phyloP scores from a whole-genome alignment of 441 rosid species.

The Eruca vesicaria region DNA sequence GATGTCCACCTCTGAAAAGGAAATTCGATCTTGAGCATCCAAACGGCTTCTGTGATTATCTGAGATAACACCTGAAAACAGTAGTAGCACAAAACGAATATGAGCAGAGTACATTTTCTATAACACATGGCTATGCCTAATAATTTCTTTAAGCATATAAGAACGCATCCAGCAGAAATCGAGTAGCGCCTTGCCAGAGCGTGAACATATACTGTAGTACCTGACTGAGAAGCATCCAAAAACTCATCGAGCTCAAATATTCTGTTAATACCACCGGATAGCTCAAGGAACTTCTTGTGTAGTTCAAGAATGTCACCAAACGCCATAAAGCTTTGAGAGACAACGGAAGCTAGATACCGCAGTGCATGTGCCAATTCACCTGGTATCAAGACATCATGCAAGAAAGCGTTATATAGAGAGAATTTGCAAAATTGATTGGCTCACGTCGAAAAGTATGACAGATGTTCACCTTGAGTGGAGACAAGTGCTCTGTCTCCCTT shows the following conservation, averaged over 20 bases:
- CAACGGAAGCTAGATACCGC: slow-evolving; percentile 98
- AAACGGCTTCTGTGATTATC: slow-evolving; percentile 39
- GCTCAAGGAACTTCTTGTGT: slow-evolving; percentile 90
- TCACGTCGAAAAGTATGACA: background rate
- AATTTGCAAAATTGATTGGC: slow-evolving; percentile 2
- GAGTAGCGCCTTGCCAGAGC: too few relatives aligned
- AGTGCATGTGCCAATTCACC: slow-evolving; percentile 99
- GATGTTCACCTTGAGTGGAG: slow-evolving; percentile 79
- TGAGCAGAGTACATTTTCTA: background rate
- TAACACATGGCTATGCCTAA: background rate
- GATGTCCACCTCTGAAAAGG: slow-evolving; percentile 85
- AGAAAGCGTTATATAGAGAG: slow-evolving; percentile 3
- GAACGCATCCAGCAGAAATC: too few relatives aligned
- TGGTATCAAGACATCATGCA: slow-evolving; percentile 38
- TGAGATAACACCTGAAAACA: slow-evolving; percentile 29
- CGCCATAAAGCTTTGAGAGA: slow-evolving; percentile 98
- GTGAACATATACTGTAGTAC: slow-evolving; percentile 36
- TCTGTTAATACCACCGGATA: slow-evolving; percentile 92
- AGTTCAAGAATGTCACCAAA: slow-evolving; percentile 97
- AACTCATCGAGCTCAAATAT: slow-evolving; percentile 97
- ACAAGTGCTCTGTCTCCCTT: slow-evolving; percentile 81
- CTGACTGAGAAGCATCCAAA: slow-evolving; percentile 84
- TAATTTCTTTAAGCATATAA: too few relatives aligned
- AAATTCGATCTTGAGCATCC: slow-evolving; percentile 54
- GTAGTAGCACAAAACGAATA: slow-evolving; percentile 17